A percentile compares a stretch with the other conserved stretches of the same genome.
phyloP scores from a whole-genome alignment of 192 early-diverging fungal species.

The Spinellus fusiger region DNA sequence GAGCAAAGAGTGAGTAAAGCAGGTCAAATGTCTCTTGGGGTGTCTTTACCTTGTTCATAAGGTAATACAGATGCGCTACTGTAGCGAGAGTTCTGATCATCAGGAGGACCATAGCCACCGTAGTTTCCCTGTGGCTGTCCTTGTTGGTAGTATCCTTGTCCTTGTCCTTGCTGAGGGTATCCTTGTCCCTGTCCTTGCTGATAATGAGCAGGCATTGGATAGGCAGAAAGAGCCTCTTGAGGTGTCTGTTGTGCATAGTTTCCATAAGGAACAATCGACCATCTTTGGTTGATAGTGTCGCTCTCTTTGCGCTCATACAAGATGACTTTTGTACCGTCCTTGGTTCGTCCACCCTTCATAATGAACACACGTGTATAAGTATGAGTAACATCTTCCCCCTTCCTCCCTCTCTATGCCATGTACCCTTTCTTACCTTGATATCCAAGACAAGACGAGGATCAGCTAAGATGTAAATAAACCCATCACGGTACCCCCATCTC shows the following conservation, averaged over 20 bases:
- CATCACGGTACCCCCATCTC: slow-evolving; percentile 24
- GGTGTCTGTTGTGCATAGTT: not conserved
- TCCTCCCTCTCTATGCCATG: too few relatives aligned
- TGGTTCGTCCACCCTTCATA: slow-evolving; percentile 13
- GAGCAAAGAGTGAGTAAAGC: too few relatives aligned
- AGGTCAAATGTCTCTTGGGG: not conserved
- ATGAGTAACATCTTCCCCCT: not conserved
- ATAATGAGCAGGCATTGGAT: not conserved
- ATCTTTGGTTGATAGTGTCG: slow-evolving; percentile 18
- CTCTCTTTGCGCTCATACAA: slow-evolving; percentile 26
- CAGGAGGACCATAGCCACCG: slow-evolving; percentile 4
- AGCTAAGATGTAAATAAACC: slow-evolving; percentile 24
- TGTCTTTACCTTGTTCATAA: not conserved
- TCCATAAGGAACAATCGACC: slow-evolving; percentile 14
- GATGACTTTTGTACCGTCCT: slow-evolving; percentile 18
- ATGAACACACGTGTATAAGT: not conserved
- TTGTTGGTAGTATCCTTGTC: too few relatives aligned
- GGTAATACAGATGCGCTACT: not conserved
- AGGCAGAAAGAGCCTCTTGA: not conserved
- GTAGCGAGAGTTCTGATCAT: not conserved
- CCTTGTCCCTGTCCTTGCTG: not conserved
- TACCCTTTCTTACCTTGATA: slow-evolving; percentile 23
- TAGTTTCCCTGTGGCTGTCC: too few relatives aligned
- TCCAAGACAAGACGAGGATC: slow-evolving; percentile 29
- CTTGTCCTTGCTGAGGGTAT: not conserved